These are phyloP conservation scores for Backusella australiensis DNA, from an alignment of 192 early-diverging fungal genomes.

Conservation along the genomic window DNA sequence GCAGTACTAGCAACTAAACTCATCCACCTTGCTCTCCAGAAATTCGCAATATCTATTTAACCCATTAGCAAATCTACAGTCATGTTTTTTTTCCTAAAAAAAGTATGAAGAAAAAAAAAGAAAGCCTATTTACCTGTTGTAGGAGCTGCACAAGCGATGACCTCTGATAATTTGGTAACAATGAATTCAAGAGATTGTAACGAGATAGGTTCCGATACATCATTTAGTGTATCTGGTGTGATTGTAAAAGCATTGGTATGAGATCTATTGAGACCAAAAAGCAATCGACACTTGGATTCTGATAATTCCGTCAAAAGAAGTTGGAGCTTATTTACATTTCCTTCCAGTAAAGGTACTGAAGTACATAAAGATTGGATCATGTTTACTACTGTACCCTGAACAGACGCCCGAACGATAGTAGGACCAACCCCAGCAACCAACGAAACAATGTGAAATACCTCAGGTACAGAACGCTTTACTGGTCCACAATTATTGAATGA, in stretches of 20 bases:
- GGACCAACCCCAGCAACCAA: constrained; percentile 84
- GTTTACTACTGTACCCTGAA: constrained; percentile 93
- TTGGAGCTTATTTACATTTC: constrained; percentile 49
- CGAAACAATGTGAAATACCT: constrained; percentile 82
- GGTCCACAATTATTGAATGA: constrained; percentile 76
- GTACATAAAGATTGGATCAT: constrained; percentile 81
- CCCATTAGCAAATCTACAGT: background rate
- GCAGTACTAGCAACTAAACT: constrained; percentile 83
- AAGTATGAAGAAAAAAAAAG: background rate
- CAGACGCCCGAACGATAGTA: constrained; percentile 75
- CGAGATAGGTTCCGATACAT: constrained; percentile 46
- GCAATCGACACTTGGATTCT: constrained; percentile 70
- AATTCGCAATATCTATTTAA: constrained; percentile 61
- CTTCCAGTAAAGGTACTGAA: constrained; percentile 49
- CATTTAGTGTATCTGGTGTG: constrained; percentile 47
- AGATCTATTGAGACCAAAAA: constrained; percentile 72
- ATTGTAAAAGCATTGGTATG: constrained; percentile 68
- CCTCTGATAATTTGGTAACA: constrained; percentile 60
- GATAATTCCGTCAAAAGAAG: constrained; percentile 74
- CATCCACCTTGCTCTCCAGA: constrained; percentile 89
- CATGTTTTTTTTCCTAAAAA: background rate
- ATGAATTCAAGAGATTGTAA: constrained; percentile 50
- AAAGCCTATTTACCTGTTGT: constrained; percentile 47
- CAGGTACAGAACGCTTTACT: constrained; percentile 72
- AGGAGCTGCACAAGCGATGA: constrained; percentile 58